Base-by-base conservation (phyloP, 2,329 filamentous ascomycete genomes). In the Claviceps purpurea region DNA sequence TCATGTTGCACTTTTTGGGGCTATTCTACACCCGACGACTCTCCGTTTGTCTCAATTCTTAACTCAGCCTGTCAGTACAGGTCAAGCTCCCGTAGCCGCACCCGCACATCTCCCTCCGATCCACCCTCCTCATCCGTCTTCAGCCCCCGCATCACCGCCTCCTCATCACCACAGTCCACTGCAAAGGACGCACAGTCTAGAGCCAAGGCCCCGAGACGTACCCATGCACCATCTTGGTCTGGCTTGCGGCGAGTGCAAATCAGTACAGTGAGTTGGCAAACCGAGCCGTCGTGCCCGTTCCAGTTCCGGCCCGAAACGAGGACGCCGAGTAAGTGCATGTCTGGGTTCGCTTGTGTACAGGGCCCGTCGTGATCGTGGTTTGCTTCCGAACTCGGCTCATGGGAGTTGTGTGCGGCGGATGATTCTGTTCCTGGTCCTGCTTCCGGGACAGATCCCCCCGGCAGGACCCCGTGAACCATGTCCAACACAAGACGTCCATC, bases 31-130 rank as follows among this genome's bases (percentile, higher is more conserved):
- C 26, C 8, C 26, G 26, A 30, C 3, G 8, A 30, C 26, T 10
- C 8, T 30, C 8, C 8, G 10, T 8, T 1, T 10, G 26, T 10
- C 26, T 30, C 26, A 30, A 10, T 30, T 30, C 2, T 10, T 10
- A 30, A 26, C 2, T 30, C 38, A 40, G 39, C 14, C 18, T 6
- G 5, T 42, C 18, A 42, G 52, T 66, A 67, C n/a, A 69, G 58
- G 48, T 69, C 66, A 47, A 69, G 53, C 54, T 68, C 65, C 49
- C 61, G 59, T 50, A 68, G 7, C 49, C 56, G 52, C 22, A 68
- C 57, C 50, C 56, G 58, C 26, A 67, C 42, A 47, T 61, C 61
- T 47, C 54, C 59, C 38, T 54, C 59, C 26, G 54, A 52, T 2
- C 18, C 5, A 18, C 18, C 41, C 11, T 54, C 52, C 1, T 60